Evolutionary conservation across 345 rosid species (phyloP).

Genomic region (Cardamine resedifolia): DNA sequence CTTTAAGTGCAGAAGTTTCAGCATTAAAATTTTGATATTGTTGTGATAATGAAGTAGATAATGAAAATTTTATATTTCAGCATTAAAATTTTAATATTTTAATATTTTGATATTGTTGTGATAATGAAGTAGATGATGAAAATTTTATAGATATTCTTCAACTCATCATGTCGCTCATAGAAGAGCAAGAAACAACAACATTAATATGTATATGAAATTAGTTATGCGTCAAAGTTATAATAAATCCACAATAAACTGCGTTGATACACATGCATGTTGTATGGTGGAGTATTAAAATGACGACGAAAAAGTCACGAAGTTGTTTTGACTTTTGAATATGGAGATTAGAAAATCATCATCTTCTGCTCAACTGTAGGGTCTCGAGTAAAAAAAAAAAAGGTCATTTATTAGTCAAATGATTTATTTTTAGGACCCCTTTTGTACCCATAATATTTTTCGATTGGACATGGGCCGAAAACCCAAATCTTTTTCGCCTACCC

Average conservation of each 20-base stretch:
- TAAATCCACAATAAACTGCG: background rate
- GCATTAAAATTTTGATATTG: too few relatives aligned
- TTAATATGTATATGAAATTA: background rate
- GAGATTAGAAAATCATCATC: background rate
- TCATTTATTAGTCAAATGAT: background rate
- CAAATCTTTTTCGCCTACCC: background rate
- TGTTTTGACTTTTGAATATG: background rate
- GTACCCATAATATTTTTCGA: background rate
- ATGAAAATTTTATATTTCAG: too few relatives aligned
- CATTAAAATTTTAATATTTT: too few relatives aligned
- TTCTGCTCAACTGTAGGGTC: background rate
- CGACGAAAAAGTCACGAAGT: background rate
- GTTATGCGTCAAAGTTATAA: background rate
- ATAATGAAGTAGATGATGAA: background rate
- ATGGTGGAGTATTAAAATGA: background rate
- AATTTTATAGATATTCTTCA: background rate
- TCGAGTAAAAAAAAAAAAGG: background rate
- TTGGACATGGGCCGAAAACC: background rate
- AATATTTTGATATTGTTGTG: too few relatives aligned
- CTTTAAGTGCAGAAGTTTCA: too few relatives aligned
- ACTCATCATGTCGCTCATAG: background rate
- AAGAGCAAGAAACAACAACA: background rate
- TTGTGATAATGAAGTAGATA: too few relatives aligned
- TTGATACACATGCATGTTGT: background rate
- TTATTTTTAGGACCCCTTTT: background rate